Evolutionary conservation across 108 stramenopile species (phyloP).

Genomic region (Skeletonema costatum): DNA sequence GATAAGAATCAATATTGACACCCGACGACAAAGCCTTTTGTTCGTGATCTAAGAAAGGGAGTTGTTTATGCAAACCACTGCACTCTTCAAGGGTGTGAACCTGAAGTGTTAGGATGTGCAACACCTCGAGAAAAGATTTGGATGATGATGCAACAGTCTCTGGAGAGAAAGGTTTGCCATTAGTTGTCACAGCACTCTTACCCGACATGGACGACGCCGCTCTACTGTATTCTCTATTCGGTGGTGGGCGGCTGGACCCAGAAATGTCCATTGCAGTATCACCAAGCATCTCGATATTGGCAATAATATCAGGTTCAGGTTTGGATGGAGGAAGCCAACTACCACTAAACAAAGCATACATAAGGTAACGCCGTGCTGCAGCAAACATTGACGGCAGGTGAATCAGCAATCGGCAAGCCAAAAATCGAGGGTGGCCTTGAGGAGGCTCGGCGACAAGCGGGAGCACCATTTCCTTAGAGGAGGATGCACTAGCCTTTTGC

Average conservation of each 20-base stretch:
- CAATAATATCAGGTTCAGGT: slow-evolving; percentile 42
- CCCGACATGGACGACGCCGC: slow-evolving; percentile 39
- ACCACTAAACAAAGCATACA: slow-evolving; percentile 83
- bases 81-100: slow-evolving; percentile 89
- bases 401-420: slow-evolving; percentile 77
- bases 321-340: slow-evolving; percentile 86
- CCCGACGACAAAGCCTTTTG: slow-evolving; percentile 70
- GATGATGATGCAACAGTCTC: slow-evolving; percentile 75
- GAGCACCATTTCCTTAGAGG: slow-evolving; percentile 45
- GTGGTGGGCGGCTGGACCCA: not conserved
- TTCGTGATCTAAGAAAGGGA: slow-evolving; percentile 83
- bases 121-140: slow-evolving; percentile 85
- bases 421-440: slow-evolving; percentile 82
- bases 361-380: slow-evolving; percentile 82
- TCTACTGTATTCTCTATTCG: slow-evolving; percentile 17
- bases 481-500: slow-evolving; percentile 55
- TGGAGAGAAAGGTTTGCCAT: slow-evolving; percentile 59
- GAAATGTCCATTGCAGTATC: slow-evolving; percentile 34
- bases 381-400: slow-evolving; percentile 83
- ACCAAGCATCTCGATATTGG: slow-evolving; percentile 38
- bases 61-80: slow-evolving; percentile 64
- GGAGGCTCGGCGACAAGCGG: slow-evolving; percentile 84
- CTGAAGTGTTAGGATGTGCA: slow-evolving; percentile 89
- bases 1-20: slow-evolving; percentile 80
- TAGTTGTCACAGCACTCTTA: slow-evolving; percentile 17